Conservation (phyloP, 2,329 filamentous ascomycete genomes). For the Cadophora malorum region DNA sequence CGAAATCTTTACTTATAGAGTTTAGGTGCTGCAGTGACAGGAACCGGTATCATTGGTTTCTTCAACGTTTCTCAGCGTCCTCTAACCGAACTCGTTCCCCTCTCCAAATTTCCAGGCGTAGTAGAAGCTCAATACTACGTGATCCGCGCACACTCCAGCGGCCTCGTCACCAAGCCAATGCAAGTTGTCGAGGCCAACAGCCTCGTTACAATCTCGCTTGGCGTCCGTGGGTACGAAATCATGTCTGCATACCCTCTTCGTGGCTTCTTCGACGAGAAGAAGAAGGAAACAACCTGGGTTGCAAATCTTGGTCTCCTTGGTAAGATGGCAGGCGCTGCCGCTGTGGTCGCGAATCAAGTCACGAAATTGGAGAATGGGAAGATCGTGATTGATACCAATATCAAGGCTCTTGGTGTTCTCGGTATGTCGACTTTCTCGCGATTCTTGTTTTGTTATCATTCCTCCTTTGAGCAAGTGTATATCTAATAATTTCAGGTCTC, state of each 20-base stretch:
- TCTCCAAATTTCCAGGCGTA: conserved; percentile 77
- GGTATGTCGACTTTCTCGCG: conserved; percentile 54
- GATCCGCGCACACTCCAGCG: conserved; percentile 73
- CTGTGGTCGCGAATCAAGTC: conserved; percentile 69
- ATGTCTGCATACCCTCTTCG: conserved; percentile 75
- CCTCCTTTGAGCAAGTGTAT: background rate
- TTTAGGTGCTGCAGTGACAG: conserved; percentile 61
- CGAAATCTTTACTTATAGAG: conserved; percentile 21
- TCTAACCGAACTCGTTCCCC: conserved; percentile 71
- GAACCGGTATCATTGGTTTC: conserved; percentile 78
- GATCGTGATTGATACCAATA: conserved; percentile 67
- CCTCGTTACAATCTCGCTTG: conserved; percentile 68
- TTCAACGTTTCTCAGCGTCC: conserved; percentile 78
- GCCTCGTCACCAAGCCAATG: conserved; percentile 63
- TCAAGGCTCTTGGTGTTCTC: conserved; percentile 81
- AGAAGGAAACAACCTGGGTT: conserved; percentile 55
- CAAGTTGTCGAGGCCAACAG: conserved; percentile 52
- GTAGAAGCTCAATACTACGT: conserved; percentile 66
- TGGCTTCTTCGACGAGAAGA: conserved; percentile 54
- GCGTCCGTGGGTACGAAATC: conserved; percentile 77
- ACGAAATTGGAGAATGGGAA: conserved; percentile 64
- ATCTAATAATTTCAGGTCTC: conserved; percentile 58
- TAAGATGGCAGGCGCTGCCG: conserved; percentile 90
- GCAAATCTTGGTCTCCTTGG: conserved; percentile 79
- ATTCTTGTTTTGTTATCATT: background rate